phyloP scores from a whole-genome alignment of 805 yeast genomes.

The Wilhelminamyces savonicus region DNA sequence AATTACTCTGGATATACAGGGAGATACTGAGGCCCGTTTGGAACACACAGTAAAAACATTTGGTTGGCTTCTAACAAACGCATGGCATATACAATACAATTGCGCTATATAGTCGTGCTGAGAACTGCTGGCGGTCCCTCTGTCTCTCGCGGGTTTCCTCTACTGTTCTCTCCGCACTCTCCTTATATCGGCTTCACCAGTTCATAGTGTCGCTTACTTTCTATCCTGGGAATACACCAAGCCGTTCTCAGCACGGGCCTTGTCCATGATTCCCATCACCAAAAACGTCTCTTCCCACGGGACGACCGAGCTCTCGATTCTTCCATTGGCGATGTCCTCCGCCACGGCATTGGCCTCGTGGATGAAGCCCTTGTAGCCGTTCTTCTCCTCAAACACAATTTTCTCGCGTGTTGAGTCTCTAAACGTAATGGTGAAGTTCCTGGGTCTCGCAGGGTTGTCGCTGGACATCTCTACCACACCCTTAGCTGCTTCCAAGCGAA shows the following conservation, averaged over 20 bases:
- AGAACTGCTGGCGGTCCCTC: too few species aligned
- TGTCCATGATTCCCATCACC: slow-evolving; percentile 45
- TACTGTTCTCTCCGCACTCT: too few species aligned
- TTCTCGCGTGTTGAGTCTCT: slow-evolving; percentile 14
- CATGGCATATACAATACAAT: too few species aligned
- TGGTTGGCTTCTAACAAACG: too few species aligned
- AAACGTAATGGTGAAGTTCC: slow-evolving; percentile 25
- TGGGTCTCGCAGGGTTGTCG: slow-evolving; percentile 28
- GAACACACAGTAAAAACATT: too few species aligned
- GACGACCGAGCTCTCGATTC: slow-evolving; percentile 25
- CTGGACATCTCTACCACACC: slow-evolving; percentile 25
- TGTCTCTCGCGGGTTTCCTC: too few species aligned
- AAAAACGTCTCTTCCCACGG: slow-evolving; percentile 42
- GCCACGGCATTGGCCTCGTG: slow-evolving; percentile 54
- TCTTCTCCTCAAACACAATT: slow-evolving; percentile 24
- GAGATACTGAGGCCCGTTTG: too few species aligned
- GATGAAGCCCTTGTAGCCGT: slow-evolving; percentile 43
- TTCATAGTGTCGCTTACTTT: too few species aligned
- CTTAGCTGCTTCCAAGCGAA: slow-evolving; percentile 29
- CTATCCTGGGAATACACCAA: slow-evolving; percentile 38
- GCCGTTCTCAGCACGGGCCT: slow-evolving; percentile 36
- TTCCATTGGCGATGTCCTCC: slow-evolving; percentile 34
- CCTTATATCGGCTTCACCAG: too few species aligned
- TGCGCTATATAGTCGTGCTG: too few species aligned
- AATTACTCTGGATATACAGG: too few species aligned